These are phyloP conservation scores for Warburgia ugandensis DNA, from an alignment of 164 flowering plant species.

Conservation along the genomic window DNA sequence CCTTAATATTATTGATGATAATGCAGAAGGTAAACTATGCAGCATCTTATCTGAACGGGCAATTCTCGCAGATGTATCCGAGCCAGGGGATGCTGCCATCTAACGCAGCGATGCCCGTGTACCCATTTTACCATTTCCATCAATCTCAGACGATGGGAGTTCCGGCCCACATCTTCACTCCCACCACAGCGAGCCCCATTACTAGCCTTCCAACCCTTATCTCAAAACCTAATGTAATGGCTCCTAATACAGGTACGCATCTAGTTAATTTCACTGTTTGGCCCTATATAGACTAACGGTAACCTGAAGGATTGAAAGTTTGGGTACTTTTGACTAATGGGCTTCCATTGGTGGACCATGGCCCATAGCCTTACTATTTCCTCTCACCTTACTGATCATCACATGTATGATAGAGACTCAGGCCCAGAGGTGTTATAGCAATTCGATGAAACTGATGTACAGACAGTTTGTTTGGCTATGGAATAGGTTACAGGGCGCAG, in stretches of 20 bases:
- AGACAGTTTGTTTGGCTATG: too few relatives aligned
- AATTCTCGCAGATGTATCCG: constrained; percentile 54
- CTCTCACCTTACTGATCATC: too few relatives aligned
- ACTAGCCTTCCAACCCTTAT: constrained; percentile 43
- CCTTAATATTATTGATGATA: not conserved
- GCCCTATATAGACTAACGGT: too few relatives aligned
- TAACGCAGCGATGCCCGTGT: constrained; percentile 66
- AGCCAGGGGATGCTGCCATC: constrained; percentile 47
- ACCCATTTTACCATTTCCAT: constrained; percentile 56
- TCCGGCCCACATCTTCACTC: constrained; percentile 52
- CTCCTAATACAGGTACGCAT: constrained; percentile 54
- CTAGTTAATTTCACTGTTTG: too few relatives aligned
- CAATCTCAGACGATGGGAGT: constrained; percentile 72
- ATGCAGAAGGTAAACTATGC: constrained; percentile 50
- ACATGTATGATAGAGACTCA: too few relatives aligned
- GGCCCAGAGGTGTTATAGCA: too few relatives aligned
- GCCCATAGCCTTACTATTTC: too few relatives aligned
- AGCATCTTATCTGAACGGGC: constrained; percentile 65
- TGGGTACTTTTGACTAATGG: too few relatives aligned
- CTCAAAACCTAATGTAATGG: constrained; percentile 57
- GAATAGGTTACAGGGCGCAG: too few relatives aligned
- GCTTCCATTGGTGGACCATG: too few relatives aligned
- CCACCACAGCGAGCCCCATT: constrained; percentile 44
- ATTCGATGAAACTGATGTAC: too few relatives aligned
- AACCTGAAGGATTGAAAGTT: too few relatives aligned